Base-by-base conservation (phyloP, 2,329 filamentous ascomycete genomes). In the Lasiodiplodia citricola region DNA sequence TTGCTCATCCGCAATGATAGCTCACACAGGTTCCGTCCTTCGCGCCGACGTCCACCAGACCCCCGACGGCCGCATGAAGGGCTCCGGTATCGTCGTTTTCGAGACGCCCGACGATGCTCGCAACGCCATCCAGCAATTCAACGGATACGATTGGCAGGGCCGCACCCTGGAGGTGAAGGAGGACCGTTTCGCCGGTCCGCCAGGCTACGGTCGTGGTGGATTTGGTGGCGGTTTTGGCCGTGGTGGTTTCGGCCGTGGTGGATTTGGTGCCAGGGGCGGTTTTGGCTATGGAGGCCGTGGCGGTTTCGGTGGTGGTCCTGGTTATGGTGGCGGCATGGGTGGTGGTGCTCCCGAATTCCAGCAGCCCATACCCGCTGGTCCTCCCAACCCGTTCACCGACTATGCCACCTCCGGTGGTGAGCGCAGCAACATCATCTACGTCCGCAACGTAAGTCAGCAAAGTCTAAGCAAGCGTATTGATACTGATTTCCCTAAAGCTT, bases 111-210 rank as follows among this genome's bases (percentile, higher is more conserved):
- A 98, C 69, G 96, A 99, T 81, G 95, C 96, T 52, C 93, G 94
- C 73, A 97, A 94, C 77, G 96, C 96, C 25, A 99, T 99, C 73
- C 90, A 94, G 77, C 94, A 97, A 74, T 99, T 98, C 86, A 97
- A 98, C 78, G 96, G 96, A 69, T 98, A 97, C 79, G 96, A 99
- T 72, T 99, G 96, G 96, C 95, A 98, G 80, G 96, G 96, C 13
- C 92, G 96, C 69, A 84, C 90, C 65, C 88, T 99, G 63, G 96
- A 99, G 80, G 96, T 99, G 71, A 94, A 96, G 71, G 95, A 98
- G 81, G 96, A 99, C 78, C 92, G 96, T 69, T 99, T 94, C 78
- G 96, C 96, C 70, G 90, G 89, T 70, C 81, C 84, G 70, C 80
- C 81, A 69, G 80, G 80, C 25, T 81, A 80, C 54, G 79, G 79